These are phyloP conservation scores for Monosporascus sp. DNA, from an alignment of 2,329 filamentous ascomycete species.

Conservation along the genomic window DNA sequence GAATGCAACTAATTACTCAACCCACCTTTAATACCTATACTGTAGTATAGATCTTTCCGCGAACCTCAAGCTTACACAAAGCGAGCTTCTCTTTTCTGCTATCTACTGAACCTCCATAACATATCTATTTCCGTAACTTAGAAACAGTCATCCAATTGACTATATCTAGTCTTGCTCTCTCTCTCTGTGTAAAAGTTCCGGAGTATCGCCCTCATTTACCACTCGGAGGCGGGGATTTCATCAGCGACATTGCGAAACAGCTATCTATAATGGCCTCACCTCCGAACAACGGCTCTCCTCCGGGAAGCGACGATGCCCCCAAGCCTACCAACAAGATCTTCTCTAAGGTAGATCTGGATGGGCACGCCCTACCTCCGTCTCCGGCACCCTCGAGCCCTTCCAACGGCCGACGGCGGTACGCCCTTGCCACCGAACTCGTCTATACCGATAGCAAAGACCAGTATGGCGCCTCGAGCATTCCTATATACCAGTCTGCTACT, in stretches of 20 bases:
- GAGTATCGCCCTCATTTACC: background rate
- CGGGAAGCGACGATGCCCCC: slow-evolving; percentile 27
- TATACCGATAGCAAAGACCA: slow-evolving; percentile 96
- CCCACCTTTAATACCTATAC: no score
- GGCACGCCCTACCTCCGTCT: slow-evolving; percentile 82
- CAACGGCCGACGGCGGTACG: slow-evolving; percentile 77
- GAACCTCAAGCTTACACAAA: no score
- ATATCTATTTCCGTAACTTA: background rate
- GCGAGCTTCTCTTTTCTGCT: background rate
- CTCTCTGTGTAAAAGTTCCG: background rate
- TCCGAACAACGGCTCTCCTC: slow-evolving; percentile 23
- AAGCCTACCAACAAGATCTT: slow-evolving; percentile 49
- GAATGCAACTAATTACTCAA: background rate
- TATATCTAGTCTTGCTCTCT: background rate
- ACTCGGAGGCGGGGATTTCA: background rate
- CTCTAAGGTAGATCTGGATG: slow-evolving; percentile 69
- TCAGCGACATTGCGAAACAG: slow-evolving; percentile 2
- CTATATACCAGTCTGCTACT: slow-evolving; percentile 97
- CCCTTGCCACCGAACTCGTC: slow-evolving; percentile 91
- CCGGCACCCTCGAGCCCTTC: slow-evolving; percentile 88
- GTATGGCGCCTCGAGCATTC: slow-evolving; percentile 92
- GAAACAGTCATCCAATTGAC: background rate
- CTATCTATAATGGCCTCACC: slow-evolving; percentile 16
- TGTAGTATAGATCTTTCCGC: no score
- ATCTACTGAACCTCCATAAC: background rate